Percentiles rank a stretch among this genome's conserved stretches.
Conservation (phyloP, 495 filamentous ascomycete genomes). For the Immersiella caudata region DNA sequence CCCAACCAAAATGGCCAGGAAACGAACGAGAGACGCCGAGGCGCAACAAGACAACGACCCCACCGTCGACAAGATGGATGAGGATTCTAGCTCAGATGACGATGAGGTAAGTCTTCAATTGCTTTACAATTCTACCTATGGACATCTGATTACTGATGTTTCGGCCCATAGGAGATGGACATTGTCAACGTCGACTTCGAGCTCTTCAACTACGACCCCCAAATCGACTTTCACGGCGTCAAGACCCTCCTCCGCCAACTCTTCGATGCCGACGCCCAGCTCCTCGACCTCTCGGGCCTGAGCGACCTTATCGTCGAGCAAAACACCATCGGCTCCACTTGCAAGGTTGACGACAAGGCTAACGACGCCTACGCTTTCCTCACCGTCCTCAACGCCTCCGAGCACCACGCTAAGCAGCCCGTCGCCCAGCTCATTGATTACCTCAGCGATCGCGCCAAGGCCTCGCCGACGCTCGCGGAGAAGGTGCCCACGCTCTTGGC, state of each 20-base stretch:
- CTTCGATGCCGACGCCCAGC: constrained; percentile 82
- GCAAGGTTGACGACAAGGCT: constrained; percentile 93
- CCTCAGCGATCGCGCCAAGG: constrained; percentile 61
- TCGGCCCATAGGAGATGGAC: constrained; percentile 68
- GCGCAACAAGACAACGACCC: constrained; percentile 46
- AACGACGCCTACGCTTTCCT: constrained; percentile 94
- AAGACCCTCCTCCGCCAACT: constrained; percentile 90
- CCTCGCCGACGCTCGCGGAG: constrained; percentile 34
- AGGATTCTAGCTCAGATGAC: constrained; percentile 48
- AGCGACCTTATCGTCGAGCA: constrained; percentile 88
- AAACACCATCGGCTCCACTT: constrained; percentile 85
- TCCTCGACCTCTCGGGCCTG: constrained; percentile 85
- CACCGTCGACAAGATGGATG: constrained; percentile 47
- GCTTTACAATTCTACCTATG: neutral
- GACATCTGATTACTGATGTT: constrained; percentile 1
- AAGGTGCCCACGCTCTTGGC: constrained; percentile 29
- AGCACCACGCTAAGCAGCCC: constrained; percentile 74
- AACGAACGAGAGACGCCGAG: constrained; percentile 45
- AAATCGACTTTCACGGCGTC: constrained; percentile 91
- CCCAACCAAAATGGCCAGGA: constrained; percentile 48
- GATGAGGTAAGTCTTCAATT: constrained; percentile 39
- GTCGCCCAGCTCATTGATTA: constrained; percentile 73
- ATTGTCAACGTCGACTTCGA: constrained; percentile 97
- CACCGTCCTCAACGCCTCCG: constrained; percentile 81
- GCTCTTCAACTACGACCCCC: constrained; percentile 91